Base-by-base conservation (phyloP, 495 filamentous ascomycete species). In the Trypethelium eluteriae region DNA sequence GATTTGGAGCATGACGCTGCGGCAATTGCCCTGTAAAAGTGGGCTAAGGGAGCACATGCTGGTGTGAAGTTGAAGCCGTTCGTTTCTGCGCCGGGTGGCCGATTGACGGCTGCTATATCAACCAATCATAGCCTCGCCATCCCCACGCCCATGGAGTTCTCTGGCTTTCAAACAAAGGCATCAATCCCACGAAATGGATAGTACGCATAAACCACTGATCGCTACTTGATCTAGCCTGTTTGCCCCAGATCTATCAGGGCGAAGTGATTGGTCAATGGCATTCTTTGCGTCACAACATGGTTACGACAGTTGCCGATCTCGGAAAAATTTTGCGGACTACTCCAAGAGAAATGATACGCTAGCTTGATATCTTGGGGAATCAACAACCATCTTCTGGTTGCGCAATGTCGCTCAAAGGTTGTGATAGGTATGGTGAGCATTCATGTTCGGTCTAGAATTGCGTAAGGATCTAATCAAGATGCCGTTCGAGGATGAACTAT, bases 11-110 rank as follows among this genome's bases (percentile, higher is more conserved):
- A 59, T 34, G 53, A 59, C 53, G 53, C 25, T 3, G 53, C 32
- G 6, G 14, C 7, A 59, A n/a, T 59, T 18, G 9, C 32, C 53
- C 53, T 59, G 53, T 59, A 5, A 59, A 34, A 59, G 53, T 59
- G 18, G 6, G 32, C 53, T 34, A 18, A 34, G 18, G 7, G 32
- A 4, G 18, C 53, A 59, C 53, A 59, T 59, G 53, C 53, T 36
- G 18, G 18, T 36, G 49, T 53, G 49, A 53, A 53, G 49, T 53
- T 53, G 49, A 53, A 53, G 49, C 49, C 14, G 49, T 18, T 53
- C 49, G 49, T 5, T 53, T 18, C 49, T 53, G 49, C 49, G 25
- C 25, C 25, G 25, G 5, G 49, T 18, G 49, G 10, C 49, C 7
- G 49, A 18, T 11, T 53, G 25, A 11, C 5, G 16, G 12, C 14